Evolutionary conservation across 1,139 yeast species (phyloP), one percentile per base, ranked within the genome.

Genomic region (Suhomyces kunorum): DNA sequence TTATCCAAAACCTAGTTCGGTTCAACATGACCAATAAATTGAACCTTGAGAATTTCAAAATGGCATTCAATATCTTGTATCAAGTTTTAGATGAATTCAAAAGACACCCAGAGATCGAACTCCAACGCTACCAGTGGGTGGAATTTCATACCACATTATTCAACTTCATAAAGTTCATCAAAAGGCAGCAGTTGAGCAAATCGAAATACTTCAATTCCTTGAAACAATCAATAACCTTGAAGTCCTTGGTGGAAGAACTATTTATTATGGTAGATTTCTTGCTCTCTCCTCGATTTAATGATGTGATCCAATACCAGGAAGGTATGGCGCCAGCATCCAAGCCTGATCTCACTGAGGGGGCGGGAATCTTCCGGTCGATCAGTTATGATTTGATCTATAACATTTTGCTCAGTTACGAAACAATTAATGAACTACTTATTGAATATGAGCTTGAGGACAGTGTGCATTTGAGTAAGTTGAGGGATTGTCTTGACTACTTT

Each of bases 1-100:
- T 57, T n/a, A 42, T 68, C 8, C 69, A 67, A 44, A 55, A 66
- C 20, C 56, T 67, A n/a, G 40, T 70, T 16, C 43, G 76, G 31
- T 71, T 64, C 54, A 72, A 72, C 44, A 51, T 71, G 38, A 67
- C 71, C 28, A 67, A 64, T 39, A 64, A 55, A 32, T 45, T 72
- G 24, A 62, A 64, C 45, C 41, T 64, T 5, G 58, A 55, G 11
- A 65, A 63, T 43, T 66, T 56, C 43, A 58, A 57, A 35, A 43
- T 67, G 36, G 61, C 61, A 2, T 42, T 56, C 18, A 53, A 53
- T n/a, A 50, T 54, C 11, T 32, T 58, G 8, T 57, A 55, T 41
- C 65, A 61, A 42, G 49, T 64, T 3, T 34, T 62, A 4, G 25
- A 36, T 2, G 50, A 51, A 13, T 40, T 50, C 14, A 39, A 37